A percentile compares a stretch with the other conserved stretches of the same genome.
Evolutionary conservation across 495 filamentous ascomycete genomes (phyloP).

Genomic region (Penicillium argentinense): DNA sequence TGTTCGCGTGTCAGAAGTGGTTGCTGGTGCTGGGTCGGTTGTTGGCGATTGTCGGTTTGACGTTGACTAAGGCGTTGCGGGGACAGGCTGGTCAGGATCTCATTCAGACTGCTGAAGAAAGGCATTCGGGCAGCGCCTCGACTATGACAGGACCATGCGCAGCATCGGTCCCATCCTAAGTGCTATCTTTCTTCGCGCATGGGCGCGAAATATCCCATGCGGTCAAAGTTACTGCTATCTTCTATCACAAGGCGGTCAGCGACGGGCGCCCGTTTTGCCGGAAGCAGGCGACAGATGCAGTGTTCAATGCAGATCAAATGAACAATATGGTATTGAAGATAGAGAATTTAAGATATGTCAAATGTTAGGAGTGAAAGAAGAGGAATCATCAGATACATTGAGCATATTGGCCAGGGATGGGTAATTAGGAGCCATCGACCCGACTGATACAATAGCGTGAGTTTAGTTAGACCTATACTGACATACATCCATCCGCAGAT

Average conservation of each 20-base stretch:
- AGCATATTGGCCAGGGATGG: constrained; percentile 1
- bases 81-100: constrained; percentile 15
- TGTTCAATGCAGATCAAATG: neutral
- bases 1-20: constrained; percentile 4
- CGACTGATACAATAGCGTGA: constrained; percentile 3
- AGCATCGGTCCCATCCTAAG: constrained; percentile 14
- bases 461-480: constrained; percentile 5
- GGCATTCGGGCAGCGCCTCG: constrained; percentile 15
- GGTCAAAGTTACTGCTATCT: constrained; percentile 15
- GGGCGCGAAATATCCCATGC: no score
- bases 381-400: constrained; percentile 2
- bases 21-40: constrained; percentile 1
- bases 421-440: constrained; percentile 14
- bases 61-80: constrained; percentile 17
- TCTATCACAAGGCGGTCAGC: constrained; percentile 31
- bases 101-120: constrained; percentile 17
- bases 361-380: no score
- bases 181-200: constrained; percentile 3
- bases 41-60: constrained; percentile 17
- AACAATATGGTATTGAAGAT: no score
- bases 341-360: neutral
- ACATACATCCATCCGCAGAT: constrained; percentile 13
- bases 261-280: neutral
- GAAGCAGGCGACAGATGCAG: neutral
- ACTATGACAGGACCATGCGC: constrained; percentile 12